Evolutionary conservation across 1,284 basidiomycete species (phyloP).

Genomic region (Sporisorium graminicola): DNA sequence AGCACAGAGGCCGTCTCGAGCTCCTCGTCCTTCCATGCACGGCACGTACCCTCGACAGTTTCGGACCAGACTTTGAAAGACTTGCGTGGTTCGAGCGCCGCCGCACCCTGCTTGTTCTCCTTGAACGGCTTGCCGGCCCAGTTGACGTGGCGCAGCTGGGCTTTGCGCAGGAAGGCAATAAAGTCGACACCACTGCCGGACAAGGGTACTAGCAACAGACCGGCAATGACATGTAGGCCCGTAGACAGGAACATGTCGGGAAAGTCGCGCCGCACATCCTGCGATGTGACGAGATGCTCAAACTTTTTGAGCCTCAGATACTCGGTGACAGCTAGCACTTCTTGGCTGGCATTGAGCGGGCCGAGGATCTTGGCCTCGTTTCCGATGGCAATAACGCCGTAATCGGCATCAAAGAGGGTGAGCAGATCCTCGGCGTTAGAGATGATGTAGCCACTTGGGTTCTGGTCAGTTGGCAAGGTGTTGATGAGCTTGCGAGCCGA

Average conservation of each 20-base stretch:
- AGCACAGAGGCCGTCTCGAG: conserved; percentile 86
- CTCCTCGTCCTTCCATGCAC: conserved; percentile 87
- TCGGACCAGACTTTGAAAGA: conserved; percentile 78
- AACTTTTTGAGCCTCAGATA: conserved; percentile 82
- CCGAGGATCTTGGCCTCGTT: conserved; percentile 80
- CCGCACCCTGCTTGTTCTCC: conserved; percentile 60
- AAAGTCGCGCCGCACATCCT: conserved; percentile 79
- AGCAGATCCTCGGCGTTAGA: conserved; percentile 87
- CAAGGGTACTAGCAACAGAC: conserved; percentile 80
- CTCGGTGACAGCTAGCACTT: conserved; percentile 85
- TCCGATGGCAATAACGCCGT: conserved; percentile 85
- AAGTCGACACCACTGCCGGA: conserved; percentile 72
- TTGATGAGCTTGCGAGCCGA: conserved; percentile 86
- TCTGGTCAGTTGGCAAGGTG: conserved; percentile 79
- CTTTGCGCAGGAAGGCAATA: conserved; percentile 84
- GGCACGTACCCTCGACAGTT: conserved; percentile 79
- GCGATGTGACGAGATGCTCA: conserved; percentile 70
- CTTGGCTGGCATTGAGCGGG: conserved; percentile 83
- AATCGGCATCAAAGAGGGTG: conserved; percentile 85
- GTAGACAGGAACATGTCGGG: conserved; percentile 80
- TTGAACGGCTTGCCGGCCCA: conserved; percentile 77
- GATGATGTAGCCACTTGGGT: conserved; percentile 86
- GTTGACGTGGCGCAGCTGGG: conserved; percentile 74
- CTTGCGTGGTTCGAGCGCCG: conserved; percentile 61
- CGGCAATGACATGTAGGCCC: conserved; percentile 81